Percentiles rank a stretch among this genome's conserved stretches.
Evolutionary conservation across 2,329 filamentous ascomycete genomes (phyloP).

Genomic region (Colletotrichum somersetense): DNA sequence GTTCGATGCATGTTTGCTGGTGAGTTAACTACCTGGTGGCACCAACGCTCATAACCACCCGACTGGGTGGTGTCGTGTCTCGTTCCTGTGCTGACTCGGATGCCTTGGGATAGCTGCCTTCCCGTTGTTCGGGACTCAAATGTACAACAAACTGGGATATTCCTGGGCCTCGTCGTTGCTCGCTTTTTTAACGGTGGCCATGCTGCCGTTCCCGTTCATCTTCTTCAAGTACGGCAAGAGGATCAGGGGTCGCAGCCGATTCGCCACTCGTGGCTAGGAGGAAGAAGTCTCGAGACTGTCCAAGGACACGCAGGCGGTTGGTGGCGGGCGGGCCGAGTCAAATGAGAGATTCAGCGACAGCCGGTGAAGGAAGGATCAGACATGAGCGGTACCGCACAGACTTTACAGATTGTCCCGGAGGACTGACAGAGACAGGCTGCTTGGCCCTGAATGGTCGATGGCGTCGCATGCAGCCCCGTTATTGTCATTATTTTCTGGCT

Average conservation of each 20-base stretch:
- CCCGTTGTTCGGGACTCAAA: slow-evolving; percentile 79
- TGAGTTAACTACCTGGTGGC: slow-evolving; percentile 51
- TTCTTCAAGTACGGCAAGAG: slow-evolving; percentile 72
- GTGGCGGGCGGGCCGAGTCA: slow-evolving; percentile 20
- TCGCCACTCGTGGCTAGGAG: slow-evolving; percentile 53
- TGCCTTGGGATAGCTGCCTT: slow-evolving; percentile 70
- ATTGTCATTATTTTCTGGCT: slow-evolving; percentile 4
- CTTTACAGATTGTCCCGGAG: slow-evolving; percentile 16
- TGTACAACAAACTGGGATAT: slow-evolving; percentile 78
- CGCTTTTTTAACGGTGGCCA: slow-evolving; percentile 70
- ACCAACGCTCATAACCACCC: slow-evolving; percentile 42
- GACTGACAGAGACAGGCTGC: slow-evolving; percentile 13
- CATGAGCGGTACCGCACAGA: slow-evolving; percentile 35
- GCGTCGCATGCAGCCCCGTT: slow-evolving; percentile 18
- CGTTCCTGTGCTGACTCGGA: slow-evolving; percentile 22
- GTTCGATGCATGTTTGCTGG: slow-evolving; percentile 81
- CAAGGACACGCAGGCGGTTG: not conserved
- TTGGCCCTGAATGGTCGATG: slow-evolving; percentile 12
- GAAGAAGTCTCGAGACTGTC: not conserved
- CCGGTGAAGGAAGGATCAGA: slow-evolving; percentile 11
- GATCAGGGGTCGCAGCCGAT: slow-evolving; percentile 67
- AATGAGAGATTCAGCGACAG: slow-evolving; percentile 19
- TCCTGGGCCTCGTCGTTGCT: slow-evolving; percentile 76
- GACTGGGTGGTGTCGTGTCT: slow-evolving; percentile 42
- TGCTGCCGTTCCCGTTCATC: slow-evolving; percentile 74